These are phyloP conservation scores for Acanthamoeba culbertsoni DNA, from an alignment of 208 protist genomes.

Conservation along the genomic window DNA sequence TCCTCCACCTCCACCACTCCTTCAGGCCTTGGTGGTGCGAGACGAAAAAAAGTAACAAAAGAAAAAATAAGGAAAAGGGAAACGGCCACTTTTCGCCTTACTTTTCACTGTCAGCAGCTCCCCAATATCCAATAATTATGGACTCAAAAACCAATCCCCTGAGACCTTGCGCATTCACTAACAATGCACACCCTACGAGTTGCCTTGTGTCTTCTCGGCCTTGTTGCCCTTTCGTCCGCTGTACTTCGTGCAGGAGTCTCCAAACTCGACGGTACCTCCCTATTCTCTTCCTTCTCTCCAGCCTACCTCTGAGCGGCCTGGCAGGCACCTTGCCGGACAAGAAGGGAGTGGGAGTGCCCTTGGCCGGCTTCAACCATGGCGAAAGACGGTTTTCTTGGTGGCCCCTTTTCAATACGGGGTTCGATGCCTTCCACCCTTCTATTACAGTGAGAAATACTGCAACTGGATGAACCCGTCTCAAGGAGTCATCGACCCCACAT, in stretches of 20 bases:
- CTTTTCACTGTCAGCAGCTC: too few species aligned
- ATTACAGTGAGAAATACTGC: background rate
- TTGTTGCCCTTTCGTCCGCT: background rate
- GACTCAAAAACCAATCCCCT: too few species aligned
- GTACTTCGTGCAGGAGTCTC: background rate
- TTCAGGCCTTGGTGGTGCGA: too few species aligned
- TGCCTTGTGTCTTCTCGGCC: background rate
- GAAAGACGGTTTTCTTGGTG: background rate
- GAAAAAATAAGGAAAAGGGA: too few species aligned
- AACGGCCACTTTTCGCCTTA: too few species aligned
- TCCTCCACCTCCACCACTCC: too few species aligned
- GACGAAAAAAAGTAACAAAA: too few species aligned
- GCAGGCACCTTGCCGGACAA: background rate
- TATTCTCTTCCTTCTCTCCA: background rate
- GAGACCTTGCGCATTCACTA: too few species aligned
- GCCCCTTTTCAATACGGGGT: slow-evolving; percentile 26
- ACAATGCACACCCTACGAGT: background rate
- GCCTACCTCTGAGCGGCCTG: background rate
- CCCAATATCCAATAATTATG: too few species aligned
- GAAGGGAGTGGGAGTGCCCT: background rate
- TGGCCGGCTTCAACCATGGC: slow-evolving; percentile 56
- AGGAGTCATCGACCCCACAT: slow-evolving; percentile 49
- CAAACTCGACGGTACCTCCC: background rate
- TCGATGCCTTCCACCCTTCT: background rate
- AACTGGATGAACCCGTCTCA: slow-evolving; percentile 44